phyloP scores from a whole-genome alignment of 2,329 filamentous ascomycete genomes.

The Didymella keratinophila region DNA sequence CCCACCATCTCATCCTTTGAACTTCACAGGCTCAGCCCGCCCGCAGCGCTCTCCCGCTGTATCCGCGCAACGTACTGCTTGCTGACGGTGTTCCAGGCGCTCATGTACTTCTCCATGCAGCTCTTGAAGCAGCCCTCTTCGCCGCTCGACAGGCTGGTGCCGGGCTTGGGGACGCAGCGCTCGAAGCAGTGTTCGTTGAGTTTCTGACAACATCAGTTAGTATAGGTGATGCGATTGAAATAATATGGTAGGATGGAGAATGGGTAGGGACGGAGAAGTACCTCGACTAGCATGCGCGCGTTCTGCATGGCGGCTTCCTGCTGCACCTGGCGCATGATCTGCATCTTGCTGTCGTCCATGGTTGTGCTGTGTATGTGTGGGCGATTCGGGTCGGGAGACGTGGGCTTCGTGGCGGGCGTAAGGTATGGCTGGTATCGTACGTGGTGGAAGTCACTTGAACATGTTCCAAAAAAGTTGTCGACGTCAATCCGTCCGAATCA shows the following conservation, averaged over 20 bases:
- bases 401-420: background rate
- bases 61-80: slow-evolving; percentile 59
- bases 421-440: no score
- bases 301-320: slow-evolving; percentile 62
- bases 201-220: slow-evolving; percentile 51
- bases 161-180: slow-evolving; percentile 62
- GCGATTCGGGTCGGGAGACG: background rate
- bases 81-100: slow-evolving; percentile 60
- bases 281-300: slow-evolving; percentile 60
- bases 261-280: slow-evolving; percentile 30
- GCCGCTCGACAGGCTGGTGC: slow-evolving; percentile 58
- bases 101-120: slow-evolving; percentile 66
- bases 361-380: background rate
- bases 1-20: slow-evolving; percentile 22
- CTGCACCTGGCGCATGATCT: slow-evolving; percentile 61
- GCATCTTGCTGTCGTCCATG: slow-evolving; percentile 47
- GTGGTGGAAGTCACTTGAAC: no score
- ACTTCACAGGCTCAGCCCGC: slow-evolving; percentile 11
- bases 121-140: slow-evolving; percentile 59
- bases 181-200: slow-evolving; percentile 66
- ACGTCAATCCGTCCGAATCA: slow-evolving; percentile 37
- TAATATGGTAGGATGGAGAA: background rate
- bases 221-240: no score
- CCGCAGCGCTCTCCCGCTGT: slow-evolving; percentile 50
- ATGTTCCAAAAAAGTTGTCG: slow-evolving; percentile 32